A percentile compares a stretch with the other conserved stretches of the same genome.
Conservation (phyloP, 2,329 filamentous ascomycete genomes). For the Madurella fahalii region DNA sequence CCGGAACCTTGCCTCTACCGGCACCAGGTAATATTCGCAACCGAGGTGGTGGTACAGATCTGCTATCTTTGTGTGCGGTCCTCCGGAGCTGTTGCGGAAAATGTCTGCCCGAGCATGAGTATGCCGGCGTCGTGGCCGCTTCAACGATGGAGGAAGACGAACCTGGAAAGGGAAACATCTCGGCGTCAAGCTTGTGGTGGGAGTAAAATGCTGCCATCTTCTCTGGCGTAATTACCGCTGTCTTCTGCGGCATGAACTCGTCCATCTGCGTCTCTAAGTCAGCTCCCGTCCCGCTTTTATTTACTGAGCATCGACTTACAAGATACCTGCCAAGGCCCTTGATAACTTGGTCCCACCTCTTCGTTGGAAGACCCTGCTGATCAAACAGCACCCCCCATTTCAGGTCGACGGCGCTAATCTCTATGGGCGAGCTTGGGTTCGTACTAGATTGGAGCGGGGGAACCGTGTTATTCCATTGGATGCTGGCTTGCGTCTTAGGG, state of each 20-base stretch:
- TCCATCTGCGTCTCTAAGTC: constrained; percentile 51
- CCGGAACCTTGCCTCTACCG: constrained; percentile 45
- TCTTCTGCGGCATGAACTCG: constrained; percentile 62
- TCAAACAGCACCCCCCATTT: constrained; percentile 77
- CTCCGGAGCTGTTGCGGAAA: constrained; percentile 19
- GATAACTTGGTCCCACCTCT: constrained; percentile 65
- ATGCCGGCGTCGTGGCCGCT: neutral
- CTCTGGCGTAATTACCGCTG: constrained; percentile 67
- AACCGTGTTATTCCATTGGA: constrained; percentile 5
- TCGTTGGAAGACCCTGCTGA: constrained; percentile 60
- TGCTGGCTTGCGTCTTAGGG: constrained; percentile 2
- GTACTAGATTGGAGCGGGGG: neutral
- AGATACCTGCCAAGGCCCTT: constrained; percentile 70
- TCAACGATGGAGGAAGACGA: constrained; percentile 26
- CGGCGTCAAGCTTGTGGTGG: constrained; percentile 58
- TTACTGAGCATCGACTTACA: constrained; percentile 42
- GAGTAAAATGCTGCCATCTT: constrained; percentile 74
- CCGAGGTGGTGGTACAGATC: constrained; percentile 52
- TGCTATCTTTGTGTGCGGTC: constrained; percentile 49
- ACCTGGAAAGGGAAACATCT: constrained; percentile 67
- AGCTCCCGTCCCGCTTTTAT: constrained; percentile 3
- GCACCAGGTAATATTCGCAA: constrained; percentile 64
- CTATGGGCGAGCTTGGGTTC: constrained; percentile 27
- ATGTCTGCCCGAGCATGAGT: constrained; percentile 7
- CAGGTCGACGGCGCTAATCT: constrained; percentile 60